A percentile compares a stretch with the other conserved stretches of the same genome.
These are phyloP conservation scores for Verticillium klebahnii DNA, from an alignment of 2,329 filamentous ascomycete species.

Conservation along the genomic window DNA sequence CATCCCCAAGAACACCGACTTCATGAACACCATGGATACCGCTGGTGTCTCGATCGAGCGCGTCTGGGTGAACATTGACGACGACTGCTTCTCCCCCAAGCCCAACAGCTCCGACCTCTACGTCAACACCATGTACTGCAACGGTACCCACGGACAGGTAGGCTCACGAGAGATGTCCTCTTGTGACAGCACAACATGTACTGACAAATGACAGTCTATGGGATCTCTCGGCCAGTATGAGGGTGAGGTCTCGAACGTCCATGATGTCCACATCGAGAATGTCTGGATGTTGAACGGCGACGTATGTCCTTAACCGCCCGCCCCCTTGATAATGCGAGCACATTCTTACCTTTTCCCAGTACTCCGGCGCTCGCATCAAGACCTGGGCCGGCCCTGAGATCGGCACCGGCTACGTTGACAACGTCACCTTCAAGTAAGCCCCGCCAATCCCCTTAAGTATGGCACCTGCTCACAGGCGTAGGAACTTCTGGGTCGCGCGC, in stretches of 20 bases:
- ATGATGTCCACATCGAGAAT: conserved; percentile 55
- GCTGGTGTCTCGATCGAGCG: conserved; percentile 47
- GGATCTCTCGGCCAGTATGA: conserved; percentile 55
- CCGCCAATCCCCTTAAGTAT: too few relatives aligned
- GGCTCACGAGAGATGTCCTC: background rate
- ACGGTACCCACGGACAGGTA: conserved; percentile 46
- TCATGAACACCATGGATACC: conserved; percentile 57
- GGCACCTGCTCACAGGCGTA: conserved; percentile 14
- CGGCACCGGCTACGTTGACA: conserved; percentile 57
- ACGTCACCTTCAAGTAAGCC: conserved; percentile 47
- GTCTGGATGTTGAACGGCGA: conserved; percentile 47
- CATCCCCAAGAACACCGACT: conserved; percentile 57
- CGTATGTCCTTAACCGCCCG: background rate
- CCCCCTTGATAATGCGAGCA: too few relatives aligned
- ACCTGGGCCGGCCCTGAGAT: conserved; percentile 54
- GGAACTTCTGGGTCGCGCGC: conserved; percentile 53
- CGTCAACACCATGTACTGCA: conserved; percentile 57
- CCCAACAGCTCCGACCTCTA: conserved; percentile 54
- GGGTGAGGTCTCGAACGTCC: conserved; percentile 49
- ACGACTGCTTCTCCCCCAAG: conserved; percentile 59
- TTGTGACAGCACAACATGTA: background rate
- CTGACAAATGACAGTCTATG: conserved; percentile 35
- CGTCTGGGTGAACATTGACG: conserved; percentile 48
- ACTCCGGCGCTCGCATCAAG: conserved; percentile 54
- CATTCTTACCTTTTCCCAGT: background rate